phyloP scores from a whole-genome alignment of 257 asterid genomes.

The Striga asiatica region DNA sequence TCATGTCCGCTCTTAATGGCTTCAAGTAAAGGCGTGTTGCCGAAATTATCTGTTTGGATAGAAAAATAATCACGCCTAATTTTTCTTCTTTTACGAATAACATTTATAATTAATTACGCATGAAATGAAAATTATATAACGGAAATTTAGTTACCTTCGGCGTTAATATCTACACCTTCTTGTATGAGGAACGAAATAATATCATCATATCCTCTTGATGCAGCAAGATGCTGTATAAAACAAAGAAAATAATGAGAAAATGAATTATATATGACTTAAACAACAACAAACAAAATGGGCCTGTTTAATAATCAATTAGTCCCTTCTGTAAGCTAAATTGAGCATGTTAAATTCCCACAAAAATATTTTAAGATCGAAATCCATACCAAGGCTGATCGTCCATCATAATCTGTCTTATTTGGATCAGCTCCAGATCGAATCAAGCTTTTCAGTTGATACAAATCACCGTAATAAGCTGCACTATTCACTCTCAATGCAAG shows the following conservation, averaged over 20 bases:
- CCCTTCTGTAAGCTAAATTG: too few relatives aligned
- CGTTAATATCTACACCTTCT: slow-evolving; percentile 51
- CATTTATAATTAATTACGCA: too few relatives aligned
- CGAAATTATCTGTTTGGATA: slow-evolving; percentile 55
- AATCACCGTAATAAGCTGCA: slow-evolving; percentile 74
- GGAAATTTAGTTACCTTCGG: slow-evolving; percentile 29
- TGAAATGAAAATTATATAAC: too few relatives aligned
- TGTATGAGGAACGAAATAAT: slow-evolving; percentile 55
- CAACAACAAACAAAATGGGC: too few relatives aligned
- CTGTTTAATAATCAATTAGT: too few relatives aligned
- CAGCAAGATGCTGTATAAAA: slow-evolving; percentile 79
- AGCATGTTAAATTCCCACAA: too few relatives aligned
- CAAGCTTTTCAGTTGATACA: slow-evolving; percentile 60
- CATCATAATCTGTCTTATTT: slow-evolving; percentile 73
- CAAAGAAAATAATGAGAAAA: not conserved
- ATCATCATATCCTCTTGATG: slow-evolving; percentile 75
- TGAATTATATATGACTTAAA: not conserved
- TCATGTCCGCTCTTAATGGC: slow-evolving; percentile 82
- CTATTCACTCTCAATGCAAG: slow-evolving; percentile 81
- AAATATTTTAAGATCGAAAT: too few relatives aligned
- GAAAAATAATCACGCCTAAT: too few relatives aligned
- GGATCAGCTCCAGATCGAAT: slow-evolving; percentile 93
- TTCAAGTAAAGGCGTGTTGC: slow-evolving; percentile 68
- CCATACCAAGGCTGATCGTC: slow-evolving; percentile 74
- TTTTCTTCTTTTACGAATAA: too few relatives aligned